Percentiles rank a stretch among this genome's conserved stretches.
These are phyloP conservation scores for Pseudoscleropodium purum DNA, from an alignment of 225 moss, liverwort and hornwort species.

Conservation along the genomic window DNA sequence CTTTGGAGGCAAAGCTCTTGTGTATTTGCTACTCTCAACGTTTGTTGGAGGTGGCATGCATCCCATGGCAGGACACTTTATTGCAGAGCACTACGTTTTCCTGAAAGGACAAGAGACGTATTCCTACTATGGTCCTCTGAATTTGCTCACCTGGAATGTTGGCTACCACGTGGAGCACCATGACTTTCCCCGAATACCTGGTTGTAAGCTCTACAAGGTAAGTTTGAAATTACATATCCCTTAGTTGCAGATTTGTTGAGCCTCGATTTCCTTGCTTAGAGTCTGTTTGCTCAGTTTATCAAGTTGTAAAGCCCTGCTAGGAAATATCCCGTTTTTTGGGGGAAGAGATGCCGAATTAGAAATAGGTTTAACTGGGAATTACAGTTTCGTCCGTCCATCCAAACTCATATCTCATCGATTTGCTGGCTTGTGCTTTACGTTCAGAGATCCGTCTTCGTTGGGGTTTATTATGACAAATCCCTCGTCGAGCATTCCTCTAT, in stretches of 20 bases:
- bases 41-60: conserved; percentile 96
- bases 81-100: conserved; percentile 91
- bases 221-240: not conserved
- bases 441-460: not conserved
- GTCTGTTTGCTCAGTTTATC: not conserved
- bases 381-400: not conserved
- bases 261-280: not conserved
- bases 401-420: not conserved
- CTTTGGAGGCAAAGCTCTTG: conserved; percentile 60
- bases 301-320: not conserved
- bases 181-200: conserved; percentile 94
- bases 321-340: not conserved
- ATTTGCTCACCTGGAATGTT: conserved; percentile 85
- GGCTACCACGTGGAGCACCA: conserved; percentile 99
- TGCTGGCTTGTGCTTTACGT: not conserved
- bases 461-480: not conserved
- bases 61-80: conserved; percentile 90
- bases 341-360: not conserved
- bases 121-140: conserved; percentile 91
- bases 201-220: conserved; percentile 62
- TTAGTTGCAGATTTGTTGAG: not conserved
- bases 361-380: not conserved
- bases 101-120: conserved; percentile 89
- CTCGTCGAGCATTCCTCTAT: not conserved
- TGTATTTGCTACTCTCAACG: conserved; percentile 75